Conservation (phyloP, 129 eudicot genomes). For the Pittosporum tobira region DNA sequence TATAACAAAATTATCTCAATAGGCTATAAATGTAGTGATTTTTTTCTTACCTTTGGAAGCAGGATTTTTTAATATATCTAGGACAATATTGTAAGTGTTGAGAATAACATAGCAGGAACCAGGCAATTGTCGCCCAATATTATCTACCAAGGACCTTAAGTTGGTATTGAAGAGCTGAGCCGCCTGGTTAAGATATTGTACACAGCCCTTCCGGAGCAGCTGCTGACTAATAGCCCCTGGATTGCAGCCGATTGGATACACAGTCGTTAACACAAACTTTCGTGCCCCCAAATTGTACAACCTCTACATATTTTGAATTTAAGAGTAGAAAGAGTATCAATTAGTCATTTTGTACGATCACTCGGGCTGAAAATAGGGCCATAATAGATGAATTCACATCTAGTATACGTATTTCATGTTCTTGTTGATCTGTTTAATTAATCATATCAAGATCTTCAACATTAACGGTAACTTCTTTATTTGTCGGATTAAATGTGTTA, state of each 20-base stretch:
- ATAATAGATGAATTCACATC: too few relatives aligned
- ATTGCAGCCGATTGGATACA: slow-evolving; percentile 43
- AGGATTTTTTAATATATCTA: slow-evolving; percentile 29
- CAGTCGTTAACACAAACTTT: slow-evolving; percentile 29
- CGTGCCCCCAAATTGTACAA: slow-evolving; percentile 40
- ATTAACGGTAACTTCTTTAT: too few relatives aligned
- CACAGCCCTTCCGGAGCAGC: slow-evolving; percentile 10
- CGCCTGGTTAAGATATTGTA: slow-evolving; percentile 17
- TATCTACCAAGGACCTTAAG: slow-evolving; percentile 29
- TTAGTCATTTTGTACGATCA: too few relatives aligned
- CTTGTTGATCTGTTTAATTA: too few relatives aligned
- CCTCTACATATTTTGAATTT: too few relatives aligned
- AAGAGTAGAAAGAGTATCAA: too few relatives aligned
- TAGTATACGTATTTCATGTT: too few relatives aligned
- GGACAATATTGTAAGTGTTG: slow-evolving; percentile 31
- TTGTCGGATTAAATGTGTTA: too few relatives aligned
- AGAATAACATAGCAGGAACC: slow-evolving; percentile 27
- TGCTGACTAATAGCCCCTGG: slow-evolving; percentile 17
- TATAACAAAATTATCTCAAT: too few relatives aligned
- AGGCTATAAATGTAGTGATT: too few relatives aligned
- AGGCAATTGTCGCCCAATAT: slow-evolving; percentile 26
- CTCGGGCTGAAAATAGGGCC: too few relatives aligned
- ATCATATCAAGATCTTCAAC: too few relatives aligned
- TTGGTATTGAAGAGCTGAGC: slow-evolving; percentile 22
- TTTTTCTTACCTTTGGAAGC: slow-evolving; percentile 24